A percentile compares a stretch with the other conserved stretches of the same genome.
Conservation (phyloP, 202 grass and related monocot species). For the Schoenoplectus tabernaemontani region DNA sequence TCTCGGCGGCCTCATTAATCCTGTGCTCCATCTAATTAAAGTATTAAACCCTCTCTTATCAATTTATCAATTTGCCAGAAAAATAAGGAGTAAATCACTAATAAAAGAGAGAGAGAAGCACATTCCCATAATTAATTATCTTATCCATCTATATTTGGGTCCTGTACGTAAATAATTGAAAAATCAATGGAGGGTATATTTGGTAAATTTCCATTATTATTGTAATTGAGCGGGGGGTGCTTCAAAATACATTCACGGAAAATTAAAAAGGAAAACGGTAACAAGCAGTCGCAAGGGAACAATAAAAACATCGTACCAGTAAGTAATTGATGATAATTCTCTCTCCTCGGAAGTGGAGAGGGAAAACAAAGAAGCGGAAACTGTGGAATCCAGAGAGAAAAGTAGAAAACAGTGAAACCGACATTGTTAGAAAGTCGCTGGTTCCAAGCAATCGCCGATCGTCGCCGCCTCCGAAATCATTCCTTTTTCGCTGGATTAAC, state of each 20-base stretch:
- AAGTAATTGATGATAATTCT: not conserved
- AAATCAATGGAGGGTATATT: not conserved
- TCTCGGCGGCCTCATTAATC: not conserved
- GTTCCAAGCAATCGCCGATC: not conserved
- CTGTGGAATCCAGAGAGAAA: not conserved
- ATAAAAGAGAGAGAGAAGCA: not conserved
- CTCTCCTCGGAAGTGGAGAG: slow-evolving; percentile 1
- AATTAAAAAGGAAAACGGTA: slow-evolving; percentile 19
- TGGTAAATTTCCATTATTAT: not conserved
- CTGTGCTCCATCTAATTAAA: not conserved
- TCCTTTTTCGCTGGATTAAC: not conserved
- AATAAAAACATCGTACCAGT: not conserved
- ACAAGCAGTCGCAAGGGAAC: not conserved
- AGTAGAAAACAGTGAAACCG: not conserved
- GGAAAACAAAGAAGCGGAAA: not conserved
- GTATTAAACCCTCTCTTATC: not conserved
- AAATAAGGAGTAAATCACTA: not conserved
- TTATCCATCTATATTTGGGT: not conserved
- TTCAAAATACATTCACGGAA: not conserved
- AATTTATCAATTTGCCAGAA: not conserved
- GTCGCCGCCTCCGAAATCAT: not conserved
- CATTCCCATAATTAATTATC: too few species aligned
- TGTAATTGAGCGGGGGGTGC: too few species aligned
- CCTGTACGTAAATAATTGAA: not conserved
- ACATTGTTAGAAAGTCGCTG: not conserved